Percentiles rank a stretch among this genome's conserved stretches.
These are phyloP conservation scores for Dioszegia hungarica DNA, from an alignment of 768 basidiomycete species.

Conservation along the genomic window DNA sequence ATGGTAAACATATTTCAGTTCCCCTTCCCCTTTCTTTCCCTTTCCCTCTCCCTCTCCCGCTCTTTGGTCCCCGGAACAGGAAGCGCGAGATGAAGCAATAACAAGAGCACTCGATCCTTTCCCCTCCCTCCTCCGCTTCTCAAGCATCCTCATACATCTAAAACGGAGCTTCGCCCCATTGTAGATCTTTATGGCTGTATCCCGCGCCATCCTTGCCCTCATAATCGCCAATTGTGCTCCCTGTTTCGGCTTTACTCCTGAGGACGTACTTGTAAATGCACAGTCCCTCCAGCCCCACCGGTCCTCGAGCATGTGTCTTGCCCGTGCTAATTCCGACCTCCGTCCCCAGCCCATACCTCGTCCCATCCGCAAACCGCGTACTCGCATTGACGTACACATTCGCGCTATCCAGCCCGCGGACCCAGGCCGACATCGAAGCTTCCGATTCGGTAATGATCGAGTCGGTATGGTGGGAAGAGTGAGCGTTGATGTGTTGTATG, in stretches of 20 bases:
- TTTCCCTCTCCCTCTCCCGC: too few species aligned
- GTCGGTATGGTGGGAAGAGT: constrained; percentile 95
- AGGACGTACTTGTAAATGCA: constrained; percentile 96
- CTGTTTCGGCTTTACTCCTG: constrained; percentile 64
- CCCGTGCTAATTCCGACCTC: constrained; percentile 98
- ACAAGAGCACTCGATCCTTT: too few species aligned
- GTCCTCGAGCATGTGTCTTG: constrained; percentile 91
- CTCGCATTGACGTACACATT: constrained; percentile 92
- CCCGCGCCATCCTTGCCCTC: constrained; percentile 60
- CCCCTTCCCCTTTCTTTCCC: too few species aligned
- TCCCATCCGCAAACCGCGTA: constrained; percentile 94
- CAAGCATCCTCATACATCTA: too few species aligned
- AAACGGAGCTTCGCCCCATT: constrained; percentile 1
- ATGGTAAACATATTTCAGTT: too few species aligned
- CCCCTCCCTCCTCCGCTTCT: too few species aligned
- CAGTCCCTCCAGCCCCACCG: constrained; percentile 87
- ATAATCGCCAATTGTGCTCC: constrained; percentile 87
- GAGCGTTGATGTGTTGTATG: constrained; percentile 81
- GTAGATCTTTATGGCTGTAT: constrained; percentile 53
- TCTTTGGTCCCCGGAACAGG: too few species aligned
- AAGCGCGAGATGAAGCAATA: too few species aligned
- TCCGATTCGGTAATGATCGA: constrained; percentile 79
- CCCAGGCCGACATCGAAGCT: constrained; percentile 61
- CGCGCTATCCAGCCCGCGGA: constrained; percentile 81
- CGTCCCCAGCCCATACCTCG: constrained; percentile 92